Percentiles rank a stretch among this genome's conserved stretches.
Conservation (phyloP, 306 rosid species). For the Leucaena leucocephala region DNA sequence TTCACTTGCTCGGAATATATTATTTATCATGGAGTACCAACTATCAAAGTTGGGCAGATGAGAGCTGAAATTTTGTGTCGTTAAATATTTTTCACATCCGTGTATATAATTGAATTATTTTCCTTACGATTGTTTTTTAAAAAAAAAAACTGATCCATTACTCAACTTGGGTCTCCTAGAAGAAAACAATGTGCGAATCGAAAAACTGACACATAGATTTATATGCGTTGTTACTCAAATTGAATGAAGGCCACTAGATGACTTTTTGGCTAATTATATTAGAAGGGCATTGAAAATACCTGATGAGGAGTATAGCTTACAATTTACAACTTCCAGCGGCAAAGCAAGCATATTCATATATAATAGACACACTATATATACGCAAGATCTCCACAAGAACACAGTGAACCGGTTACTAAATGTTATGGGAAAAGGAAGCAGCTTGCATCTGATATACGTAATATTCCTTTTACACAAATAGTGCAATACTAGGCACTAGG, state of each 20-base stretch:
- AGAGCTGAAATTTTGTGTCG: not conserved
- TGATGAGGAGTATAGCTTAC: not conserved
- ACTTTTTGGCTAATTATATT: not conserved
- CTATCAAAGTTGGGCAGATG: not conserved
- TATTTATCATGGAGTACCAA: not conserved
- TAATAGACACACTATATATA: not conserved
- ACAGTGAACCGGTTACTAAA: not conserved
- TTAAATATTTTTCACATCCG: too few species aligned
- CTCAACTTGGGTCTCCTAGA: not conserved
- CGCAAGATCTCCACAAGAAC: not conserved
- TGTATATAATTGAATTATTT: not conserved
- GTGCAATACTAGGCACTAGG: slow-evolving; percentile 36
- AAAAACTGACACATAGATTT: not conserved
- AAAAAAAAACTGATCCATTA: not conserved
- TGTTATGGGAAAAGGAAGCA: slow-evolving; percentile 1
- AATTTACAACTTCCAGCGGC: not conserved
- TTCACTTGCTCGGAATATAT: slow-evolving; percentile 9
- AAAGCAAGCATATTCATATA: not conserved
- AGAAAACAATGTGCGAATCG: not conserved
- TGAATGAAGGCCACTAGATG: not conserved
- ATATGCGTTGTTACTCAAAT: not conserved
- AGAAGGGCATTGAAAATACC: not conserved
- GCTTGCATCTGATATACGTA: not conserved
- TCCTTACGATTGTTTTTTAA: not conserved
- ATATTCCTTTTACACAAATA: slow-evolving; percentile 7